phyloP scores from a whole-genome alignment of 495 filamentous ascomycete genomes.

The Aspergillus funiculosus region DNA sequence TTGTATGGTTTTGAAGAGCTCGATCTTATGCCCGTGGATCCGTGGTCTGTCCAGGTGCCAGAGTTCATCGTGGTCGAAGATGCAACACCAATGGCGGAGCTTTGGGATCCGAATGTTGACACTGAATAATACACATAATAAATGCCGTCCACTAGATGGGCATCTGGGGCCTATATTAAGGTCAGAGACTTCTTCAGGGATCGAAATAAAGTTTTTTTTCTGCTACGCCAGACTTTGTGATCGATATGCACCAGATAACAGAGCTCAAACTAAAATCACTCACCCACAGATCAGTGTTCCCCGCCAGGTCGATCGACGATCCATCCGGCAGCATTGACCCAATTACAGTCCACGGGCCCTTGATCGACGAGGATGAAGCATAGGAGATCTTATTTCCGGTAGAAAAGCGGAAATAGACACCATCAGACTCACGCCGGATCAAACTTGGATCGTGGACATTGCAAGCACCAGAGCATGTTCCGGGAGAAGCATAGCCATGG shows the following conservation, averaged over 20 bases:
- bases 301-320: constrained; percentile 54
- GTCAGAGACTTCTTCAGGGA: no score
- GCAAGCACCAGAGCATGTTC: constrained; percentile 55
- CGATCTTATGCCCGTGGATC: constrained; percentile 47
- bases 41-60: constrained; percentile 53
- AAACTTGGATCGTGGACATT: constrained; percentile 60
- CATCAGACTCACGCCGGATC: constrained; percentile 56
- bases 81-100: constrained; percentile 64
- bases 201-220: no score
- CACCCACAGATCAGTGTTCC: constrained; percentile 62
- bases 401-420: constrained; percentile 67
- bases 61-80: constrained; percentile 55
- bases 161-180: constrained; percentile 59
- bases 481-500: constrained; percentile 48
- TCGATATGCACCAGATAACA: neutral
- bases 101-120: constrained; percentile 59
- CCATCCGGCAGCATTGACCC: constrained; percentile 55
- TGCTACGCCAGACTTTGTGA: no score
- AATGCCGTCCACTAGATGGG: constrained; percentile 44
- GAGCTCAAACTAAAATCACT: constrained; percentile 12
- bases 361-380: constrained; percentile 52
- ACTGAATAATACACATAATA: constrained; percentile 74
- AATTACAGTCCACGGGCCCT: constrained; percentile 60
- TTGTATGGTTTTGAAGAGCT: constrained; percentile 53
- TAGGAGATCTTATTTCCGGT: constrained; percentile 62